These are phyloP conservation scores for Penicillium fuscoglaucum DNA, from an alignment of 2,329 filamentous ascomycete species.

Conservation along the genomic window DNA sequence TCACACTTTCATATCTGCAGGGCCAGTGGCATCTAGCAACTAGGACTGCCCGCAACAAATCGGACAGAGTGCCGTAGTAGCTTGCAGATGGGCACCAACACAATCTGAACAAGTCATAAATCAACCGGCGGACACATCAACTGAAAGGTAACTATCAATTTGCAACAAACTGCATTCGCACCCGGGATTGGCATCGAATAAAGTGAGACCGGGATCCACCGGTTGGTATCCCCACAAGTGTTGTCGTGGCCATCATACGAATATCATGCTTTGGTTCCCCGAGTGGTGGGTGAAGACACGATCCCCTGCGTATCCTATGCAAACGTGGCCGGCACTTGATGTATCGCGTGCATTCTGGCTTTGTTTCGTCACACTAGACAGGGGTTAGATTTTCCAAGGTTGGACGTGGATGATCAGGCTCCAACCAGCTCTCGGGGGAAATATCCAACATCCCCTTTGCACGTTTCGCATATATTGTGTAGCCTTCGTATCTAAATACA, in stretches of 20 bases:
- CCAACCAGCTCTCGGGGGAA: not conserved
- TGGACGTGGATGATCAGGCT: slow-evolving; percentile 8
- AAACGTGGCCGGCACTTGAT: slow-evolving; percentile 24
- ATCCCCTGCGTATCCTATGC: slow-evolving; percentile 21
- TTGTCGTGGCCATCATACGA: not conserved
- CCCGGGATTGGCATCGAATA: slow-evolving; percentile 15
- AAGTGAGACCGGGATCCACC: slow-evolving; percentile 11
- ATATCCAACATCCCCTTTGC: slow-evolving; percentile 19
- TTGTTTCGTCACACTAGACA: slow-evolving; percentile 26
- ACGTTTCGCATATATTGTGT: slow-evolving; percentile 22
- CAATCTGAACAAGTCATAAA: slow-evolving; percentile 4
- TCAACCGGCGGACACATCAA: not conserved
- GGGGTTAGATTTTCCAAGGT: not conserved
- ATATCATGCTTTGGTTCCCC: not conserved
- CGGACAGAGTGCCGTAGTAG: slow-evolving; percentile 8
- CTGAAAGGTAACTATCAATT: slow-evolving; percentile 15
- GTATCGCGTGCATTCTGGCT: slow-evolving; percentile 22
- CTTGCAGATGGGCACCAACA: slow-evolving; percentile 9
- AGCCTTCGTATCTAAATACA: slow-evolving; percentile 11
- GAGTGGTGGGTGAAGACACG: slow-evolving; percentile 10
- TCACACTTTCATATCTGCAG: slow-evolving; percentile 82
- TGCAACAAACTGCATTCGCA: slow-evolving; percentile 13
- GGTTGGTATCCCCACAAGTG: not conserved
- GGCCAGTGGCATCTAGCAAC: slow-evolving; percentile 36
- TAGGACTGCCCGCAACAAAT: slow-evolving; percentile 2